A percentile compares a stretch with the other conserved stretches of the same genome.
Conservation (phyloP, 768 basidiomycete genomes). For the Leccinum subgranulosum region DNA sequence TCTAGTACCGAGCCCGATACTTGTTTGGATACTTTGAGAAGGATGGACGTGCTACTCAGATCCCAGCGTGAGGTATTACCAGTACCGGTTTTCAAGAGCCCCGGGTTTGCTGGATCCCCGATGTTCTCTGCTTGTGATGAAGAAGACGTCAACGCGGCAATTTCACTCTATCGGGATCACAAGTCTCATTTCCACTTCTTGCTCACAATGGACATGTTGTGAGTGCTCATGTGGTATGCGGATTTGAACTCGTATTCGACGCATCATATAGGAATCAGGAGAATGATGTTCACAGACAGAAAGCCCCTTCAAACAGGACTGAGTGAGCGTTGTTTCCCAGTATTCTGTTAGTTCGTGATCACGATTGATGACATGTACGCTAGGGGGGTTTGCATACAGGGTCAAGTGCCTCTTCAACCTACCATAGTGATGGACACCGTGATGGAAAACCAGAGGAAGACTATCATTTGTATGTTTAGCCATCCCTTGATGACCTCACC, state of each 20-base stretch:
- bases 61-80: background rate
- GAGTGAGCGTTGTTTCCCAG: background rate
- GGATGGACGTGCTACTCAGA: background rate
- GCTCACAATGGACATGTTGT: slow-evolving; percentile 12
- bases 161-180: background rate
- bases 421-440: background rate
- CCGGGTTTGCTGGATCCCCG: background rate
- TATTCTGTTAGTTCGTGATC: no score
- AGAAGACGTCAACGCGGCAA: background rate
- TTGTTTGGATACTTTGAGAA: slow-evolving; percentile 1
- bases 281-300: background rate
- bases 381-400: background rate
- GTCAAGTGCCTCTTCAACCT: background rate
- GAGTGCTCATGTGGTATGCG: background rate
- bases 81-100: background rate
- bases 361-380: background rate
- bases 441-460: background rate
- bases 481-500: background rate
- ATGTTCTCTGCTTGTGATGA: background rate
- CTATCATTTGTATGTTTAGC: slow-evolving; percentile 1
- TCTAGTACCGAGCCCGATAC: background rate
- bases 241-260: background rate
- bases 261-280: background rate
- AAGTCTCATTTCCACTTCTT: slow-evolving; percentile 9
- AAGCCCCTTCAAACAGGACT: background rate